Conservation (phyloP, 768 basidiomycete species). For the Boletus reticulatus region DNA sequence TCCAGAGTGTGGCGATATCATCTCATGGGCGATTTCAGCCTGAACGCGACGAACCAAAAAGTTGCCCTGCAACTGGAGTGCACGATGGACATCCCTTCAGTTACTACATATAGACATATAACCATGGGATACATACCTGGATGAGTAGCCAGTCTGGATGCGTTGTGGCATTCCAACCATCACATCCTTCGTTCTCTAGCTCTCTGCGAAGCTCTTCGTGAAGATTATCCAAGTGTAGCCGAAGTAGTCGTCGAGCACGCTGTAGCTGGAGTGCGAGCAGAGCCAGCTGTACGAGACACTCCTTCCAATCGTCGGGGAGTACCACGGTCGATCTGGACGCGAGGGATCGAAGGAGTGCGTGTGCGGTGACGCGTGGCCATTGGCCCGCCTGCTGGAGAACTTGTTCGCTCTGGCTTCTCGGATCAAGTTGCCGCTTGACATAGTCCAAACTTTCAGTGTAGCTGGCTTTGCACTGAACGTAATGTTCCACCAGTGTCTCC, state of each 20-base stretch:
- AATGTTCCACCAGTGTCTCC: slow-evolving; percentile 6
- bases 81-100: background rate
- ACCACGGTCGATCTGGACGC: slow-evolving; percentile 19
- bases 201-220: slow-evolving; percentile 32
- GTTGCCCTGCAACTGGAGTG: slow-evolving; percentile 41
- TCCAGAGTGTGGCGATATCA: slow-evolving; percentile 40
- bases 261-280: slow-evolving; percentile 33
- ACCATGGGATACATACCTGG: slow-evolving; percentile 33
- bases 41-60: slow-evolving; percentile 45
- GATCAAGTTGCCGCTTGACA: slow-evolving; percentile 10
- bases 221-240: slow-evolving; percentile 17
- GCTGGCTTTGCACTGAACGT: slow-evolving; percentile 3
- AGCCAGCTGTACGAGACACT: slow-evolving; percentile 29
- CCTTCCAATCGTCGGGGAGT: slow-evolving; percentile 29
- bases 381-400: slow-evolving; percentile 22
- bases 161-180: slow-evolving; percentile 14
- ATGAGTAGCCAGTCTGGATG: slow-evolving; percentile 45
- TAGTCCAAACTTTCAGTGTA: background rate
- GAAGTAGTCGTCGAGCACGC: slow-evolving; percentile 35
- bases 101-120: background rate
- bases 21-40: slow-evolving; percentile 39
- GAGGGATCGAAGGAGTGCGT: slow-evolving; percentile 31
- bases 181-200: slow-evolving; percentile 21
- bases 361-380: slow-evolving; percentile 39
- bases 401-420: slow-evolving; percentile 16